Percentiles rank a stretch among this genome's conserved stretches.
Evolutionary conservation across 2,329 filamentous ascomycete species (phyloP).

Genomic region (Penicillium paneum): DNA sequence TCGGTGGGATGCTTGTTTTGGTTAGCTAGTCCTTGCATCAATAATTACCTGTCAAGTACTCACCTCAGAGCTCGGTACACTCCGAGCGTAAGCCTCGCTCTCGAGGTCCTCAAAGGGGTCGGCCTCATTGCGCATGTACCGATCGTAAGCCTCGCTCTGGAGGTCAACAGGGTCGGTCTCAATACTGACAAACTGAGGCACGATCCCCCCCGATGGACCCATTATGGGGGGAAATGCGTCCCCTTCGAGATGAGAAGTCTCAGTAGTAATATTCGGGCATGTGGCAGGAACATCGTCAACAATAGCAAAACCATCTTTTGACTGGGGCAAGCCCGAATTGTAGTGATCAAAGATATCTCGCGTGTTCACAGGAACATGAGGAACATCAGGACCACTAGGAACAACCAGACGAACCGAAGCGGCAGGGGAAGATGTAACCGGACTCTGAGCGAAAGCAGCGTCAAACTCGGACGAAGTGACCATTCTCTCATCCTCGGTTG

Average conservation of each 20-base stretch:
- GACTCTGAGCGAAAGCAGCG: background rate
- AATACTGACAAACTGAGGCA: background rate
- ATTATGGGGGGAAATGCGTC: background rate
- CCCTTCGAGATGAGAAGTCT: background rate
- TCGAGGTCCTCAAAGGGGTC: too few species aligned
- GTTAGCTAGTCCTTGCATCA: background rate
- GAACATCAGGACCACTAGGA: slow-evolving; percentile 1
- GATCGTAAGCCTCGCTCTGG: background rate
- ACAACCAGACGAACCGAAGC: background rate
- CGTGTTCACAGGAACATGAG: background rate
- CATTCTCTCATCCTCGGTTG: background rate
- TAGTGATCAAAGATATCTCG: background rate
- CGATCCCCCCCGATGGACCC: background rate
- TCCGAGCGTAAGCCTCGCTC: background rate
- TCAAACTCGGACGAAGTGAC: background rate
- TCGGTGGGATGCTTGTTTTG: background rate
- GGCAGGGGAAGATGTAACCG: background rate
- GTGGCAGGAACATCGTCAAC: background rate
- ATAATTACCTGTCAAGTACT: background rate
- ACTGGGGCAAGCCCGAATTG: background rate
- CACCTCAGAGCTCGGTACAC: background rate
- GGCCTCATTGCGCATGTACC: too few species aligned
- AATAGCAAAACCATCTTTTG: too few species aligned
- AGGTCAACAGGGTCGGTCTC: background rate
- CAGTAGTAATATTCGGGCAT: background rate